A percentile compares a stretch with the other conserved stretches of the same genome.
Evolutionary conservation across 108 stramenopile genomes (phyloP).

Genomic region (Skeletonema grethae): DNA sequence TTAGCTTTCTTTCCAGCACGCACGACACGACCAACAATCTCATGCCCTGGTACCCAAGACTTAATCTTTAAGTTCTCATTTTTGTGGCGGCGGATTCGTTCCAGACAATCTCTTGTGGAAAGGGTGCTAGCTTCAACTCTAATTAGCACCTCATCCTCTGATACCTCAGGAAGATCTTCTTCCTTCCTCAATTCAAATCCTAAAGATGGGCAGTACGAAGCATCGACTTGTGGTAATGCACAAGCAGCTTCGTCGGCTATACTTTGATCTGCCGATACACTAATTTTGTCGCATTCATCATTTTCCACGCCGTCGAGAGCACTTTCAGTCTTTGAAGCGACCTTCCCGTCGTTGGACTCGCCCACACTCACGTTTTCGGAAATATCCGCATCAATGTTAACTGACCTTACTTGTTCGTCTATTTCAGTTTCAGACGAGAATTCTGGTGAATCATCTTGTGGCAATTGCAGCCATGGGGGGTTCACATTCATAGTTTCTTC

Average conservation of each 20-base stretch:
- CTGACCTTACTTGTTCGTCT: not conserved
- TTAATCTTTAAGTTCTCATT: not conserved
- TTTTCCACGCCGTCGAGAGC: not conserved
- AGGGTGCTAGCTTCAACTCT: not conserved
- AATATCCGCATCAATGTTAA: not conserved
- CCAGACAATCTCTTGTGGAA: not conserved
- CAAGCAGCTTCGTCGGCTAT: not conserved
- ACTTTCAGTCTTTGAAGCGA: not conserved
- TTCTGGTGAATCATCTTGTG: not conserved
- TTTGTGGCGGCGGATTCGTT: not conserved
- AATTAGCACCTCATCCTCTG: slow-evolving; percentile 6
- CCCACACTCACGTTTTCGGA: not conserved
- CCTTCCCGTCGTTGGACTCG: not conserved
- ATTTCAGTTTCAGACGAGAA: not conserved
- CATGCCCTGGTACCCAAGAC: not conserved
- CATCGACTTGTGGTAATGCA: not conserved
- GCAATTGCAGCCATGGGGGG: not conserved
- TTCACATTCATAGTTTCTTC: not conserved
- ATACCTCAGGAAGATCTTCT: not conserved
- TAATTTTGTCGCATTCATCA: not conserved
- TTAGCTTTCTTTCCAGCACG: not conserved
- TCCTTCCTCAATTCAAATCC: not conserved
- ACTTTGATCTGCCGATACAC: not conserved
- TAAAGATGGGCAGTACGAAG: not conserved
- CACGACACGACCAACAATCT: slow-evolving; percentile 4